phyloP scores from a whole-genome alignment of 176 grass and related monocot genomes.

The Alloteropsis semialata region DNA sequence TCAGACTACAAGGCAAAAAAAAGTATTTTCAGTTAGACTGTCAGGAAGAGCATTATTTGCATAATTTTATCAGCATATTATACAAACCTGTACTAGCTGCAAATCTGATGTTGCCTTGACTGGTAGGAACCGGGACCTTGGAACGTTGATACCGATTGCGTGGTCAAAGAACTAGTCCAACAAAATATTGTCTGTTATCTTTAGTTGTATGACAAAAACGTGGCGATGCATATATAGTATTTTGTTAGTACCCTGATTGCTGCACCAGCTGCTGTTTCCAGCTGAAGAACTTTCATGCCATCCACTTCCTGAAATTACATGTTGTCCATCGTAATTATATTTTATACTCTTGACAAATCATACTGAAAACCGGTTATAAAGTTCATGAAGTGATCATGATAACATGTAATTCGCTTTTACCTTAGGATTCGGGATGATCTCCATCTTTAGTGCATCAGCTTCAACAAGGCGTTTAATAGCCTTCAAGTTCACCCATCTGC shows the following conservation, averaged over 20 bases:
- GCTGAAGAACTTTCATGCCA: constrained; percentile 82
- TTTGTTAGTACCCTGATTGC: constrained; percentile 70
- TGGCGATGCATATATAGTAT: not conserved
- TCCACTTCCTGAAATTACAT: constrained; percentile 76
- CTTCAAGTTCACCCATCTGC: constrained; percentile 93
- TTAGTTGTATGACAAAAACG: not conserved
- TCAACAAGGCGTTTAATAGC: constrained; percentile 88
- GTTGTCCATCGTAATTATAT: not conserved
- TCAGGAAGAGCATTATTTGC: not conserved
- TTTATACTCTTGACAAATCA: not conserved
- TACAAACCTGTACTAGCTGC: constrained; percentile 78
- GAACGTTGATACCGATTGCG: constrained; percentile 83
- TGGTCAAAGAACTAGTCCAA: constrained; percentile 82
- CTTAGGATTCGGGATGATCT: constrained; percentile 98
- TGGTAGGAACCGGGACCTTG: constrained; percentile 78
- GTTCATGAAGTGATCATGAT: not conserved
- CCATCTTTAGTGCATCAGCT: constrained; percentile 94
- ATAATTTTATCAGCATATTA: not conserved
- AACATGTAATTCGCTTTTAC: constrained; percentile 24
- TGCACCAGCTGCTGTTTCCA: constrained; percentile 93
- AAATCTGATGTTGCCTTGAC: constrained; percentile 95
- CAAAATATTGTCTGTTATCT: constrained; percentile 19
- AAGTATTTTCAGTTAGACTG: not conserved
- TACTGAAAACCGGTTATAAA: not conserved
- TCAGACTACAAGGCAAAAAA: constrained; percentile 61